Evolutionary conservation across 2,329 filamentous ascomycete genomes (phyloP), one percentile per base, ranked within the genome.

Genomic region (Lomentospora prolificans): DNA sequence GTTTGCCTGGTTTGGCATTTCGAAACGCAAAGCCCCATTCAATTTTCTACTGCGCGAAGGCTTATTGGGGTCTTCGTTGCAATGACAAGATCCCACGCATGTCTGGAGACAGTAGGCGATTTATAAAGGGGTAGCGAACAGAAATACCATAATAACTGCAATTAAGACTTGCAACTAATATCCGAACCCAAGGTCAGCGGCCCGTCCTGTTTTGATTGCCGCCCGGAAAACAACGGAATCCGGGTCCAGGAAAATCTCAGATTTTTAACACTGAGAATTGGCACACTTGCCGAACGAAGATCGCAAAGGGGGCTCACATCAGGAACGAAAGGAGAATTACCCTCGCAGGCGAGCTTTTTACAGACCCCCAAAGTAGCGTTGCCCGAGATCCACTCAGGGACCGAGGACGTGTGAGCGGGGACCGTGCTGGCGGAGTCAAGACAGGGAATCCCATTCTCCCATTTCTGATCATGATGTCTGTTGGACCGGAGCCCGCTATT

Each of bases 381-480:
- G 17, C 17, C 17, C 17, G 44, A 48, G 24, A 22, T 22, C 10
- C 17, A 10, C 44, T 25, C 12, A 19, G 44, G 17, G 44, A 33
- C 7, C 30, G 44, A 22, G 44, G 44, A 24, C 22, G 41, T 48
- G 41, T 12, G 41, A 48, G 19, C 44, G 44, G 44, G 30, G 44
- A 48, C 44, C 17, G 44, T 48, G 44, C 44, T 22, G 44, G 6
- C 44, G 24, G 44, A 27, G 44, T 48, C 44, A 48, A 48, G 44
- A 48, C 19, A 27, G 44, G 22, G 44, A 48, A 25, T 22, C 44
- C 14, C n/a, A 33, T 33, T 33, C 30, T 33, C 12, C 12, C 30
- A 33, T 24, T 17, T 39, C 51, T 25, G 36, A 22, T 30, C 52
- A 46, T 46, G 36, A 54, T 54, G 52, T 54, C 52, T 19, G 31